Evolutionary conservation across 1,139 yeast genomes (phyloP).

Genomic region (Hyphopichia wangnamkhiaoensis): DNA sequence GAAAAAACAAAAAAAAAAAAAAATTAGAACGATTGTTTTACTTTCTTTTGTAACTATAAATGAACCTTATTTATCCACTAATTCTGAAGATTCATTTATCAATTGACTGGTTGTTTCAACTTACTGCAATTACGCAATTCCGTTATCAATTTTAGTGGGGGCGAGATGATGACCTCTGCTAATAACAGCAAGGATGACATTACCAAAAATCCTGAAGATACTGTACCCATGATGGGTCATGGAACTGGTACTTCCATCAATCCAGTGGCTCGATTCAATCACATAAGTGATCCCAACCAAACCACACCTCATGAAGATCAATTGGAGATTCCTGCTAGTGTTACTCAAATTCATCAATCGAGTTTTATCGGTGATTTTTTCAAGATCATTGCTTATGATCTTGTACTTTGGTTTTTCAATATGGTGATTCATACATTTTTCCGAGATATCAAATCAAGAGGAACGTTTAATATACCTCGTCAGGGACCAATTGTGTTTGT

Average conservation of each 20-base stretch:
- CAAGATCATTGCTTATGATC: conserved; percentile 27
- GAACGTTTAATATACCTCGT: conserved; percentile 42
- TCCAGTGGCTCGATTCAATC: conserved; percentile 1
- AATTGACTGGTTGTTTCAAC: no score
- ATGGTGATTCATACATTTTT: conserved; percentile 43
- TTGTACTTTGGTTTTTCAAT: conserved; percentile 37
- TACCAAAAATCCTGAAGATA: conserved; percentile 1
- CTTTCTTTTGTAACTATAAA: no score
- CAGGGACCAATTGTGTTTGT: conserved; percentile 45
- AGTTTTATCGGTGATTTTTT: background rate
- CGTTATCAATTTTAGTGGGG: background rate
- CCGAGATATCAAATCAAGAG: conserved; percentile 42
- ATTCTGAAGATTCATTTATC: no score
- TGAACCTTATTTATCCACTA: no score
- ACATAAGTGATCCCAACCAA: background rate
- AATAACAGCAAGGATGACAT: conserved; percentile 2
- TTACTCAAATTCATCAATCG: background rate
- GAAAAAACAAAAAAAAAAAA: no score
- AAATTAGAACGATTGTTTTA: no score
- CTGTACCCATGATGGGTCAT: background rate
- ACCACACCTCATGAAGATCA: conserved; percentile 3
- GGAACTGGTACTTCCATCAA: background rate
- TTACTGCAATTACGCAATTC: background rate
- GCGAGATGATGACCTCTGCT: background rate
- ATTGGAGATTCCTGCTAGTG: background rate